Conservation (phyloP, 768 basidiomycete genomes). For the Lentinula guzmanii region DNA sequence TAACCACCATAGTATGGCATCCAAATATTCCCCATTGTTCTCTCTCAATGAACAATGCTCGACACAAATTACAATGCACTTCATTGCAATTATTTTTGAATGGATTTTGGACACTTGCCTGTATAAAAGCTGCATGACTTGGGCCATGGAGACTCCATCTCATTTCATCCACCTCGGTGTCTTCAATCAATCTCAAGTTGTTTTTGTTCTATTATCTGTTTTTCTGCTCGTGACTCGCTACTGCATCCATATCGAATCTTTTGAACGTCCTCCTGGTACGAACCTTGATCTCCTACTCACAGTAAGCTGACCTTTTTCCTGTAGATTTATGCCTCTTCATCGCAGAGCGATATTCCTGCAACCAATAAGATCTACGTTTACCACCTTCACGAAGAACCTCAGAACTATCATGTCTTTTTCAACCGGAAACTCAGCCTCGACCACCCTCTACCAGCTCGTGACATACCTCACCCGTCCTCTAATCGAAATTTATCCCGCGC, state of each 20-base stretch:
- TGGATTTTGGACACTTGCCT: background rate
- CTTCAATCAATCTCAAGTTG: background rate
- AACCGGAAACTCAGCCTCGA: background rate
- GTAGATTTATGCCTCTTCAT: background rate
- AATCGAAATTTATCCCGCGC: background rate
- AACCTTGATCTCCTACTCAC: background rate
- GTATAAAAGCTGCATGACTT: background rate
- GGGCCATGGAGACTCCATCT: background rate
- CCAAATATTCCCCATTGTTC: too few species aligned
- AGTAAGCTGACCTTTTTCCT: background rate
- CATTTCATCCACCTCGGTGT: constrained; percentile 2
- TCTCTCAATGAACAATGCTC: background rate
- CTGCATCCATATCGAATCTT: constrained; percentile 1
- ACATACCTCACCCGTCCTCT: constrained; percentile 2
- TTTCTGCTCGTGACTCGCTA: background rate
- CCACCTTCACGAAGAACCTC: background rate
- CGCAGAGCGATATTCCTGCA: background rate
- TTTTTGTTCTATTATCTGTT: background rate
- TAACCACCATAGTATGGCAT: too few species aligned
- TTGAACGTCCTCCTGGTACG: background rate
- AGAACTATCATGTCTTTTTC: background rate
- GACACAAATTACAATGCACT: background rate
- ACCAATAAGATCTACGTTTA: background rate
- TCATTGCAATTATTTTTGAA: background rate
- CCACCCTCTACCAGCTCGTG: constrained; percentile 1